phyloP scores from a whole-genome alignment of 2,329 filamentous ascomycete species.

The Ciborinia camelliae region DNA sequence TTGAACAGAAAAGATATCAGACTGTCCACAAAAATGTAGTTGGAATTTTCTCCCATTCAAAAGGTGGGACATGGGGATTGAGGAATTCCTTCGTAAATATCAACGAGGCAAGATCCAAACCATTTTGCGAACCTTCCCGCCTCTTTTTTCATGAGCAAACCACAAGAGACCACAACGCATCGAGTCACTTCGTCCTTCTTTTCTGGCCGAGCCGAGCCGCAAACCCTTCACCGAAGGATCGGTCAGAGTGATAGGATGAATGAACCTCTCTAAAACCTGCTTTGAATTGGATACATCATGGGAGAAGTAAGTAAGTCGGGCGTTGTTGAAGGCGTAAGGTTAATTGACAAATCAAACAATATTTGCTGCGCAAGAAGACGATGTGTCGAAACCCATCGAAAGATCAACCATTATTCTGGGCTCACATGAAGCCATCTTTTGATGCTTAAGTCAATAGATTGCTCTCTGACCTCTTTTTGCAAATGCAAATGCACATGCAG shows the following conservation, averaged over 20 bases:
- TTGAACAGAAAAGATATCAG: background rate
- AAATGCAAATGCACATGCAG: constrained; percentile 16
- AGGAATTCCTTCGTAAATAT: background rate
- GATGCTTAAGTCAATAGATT: background rate
- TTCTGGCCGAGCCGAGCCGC: background rate
- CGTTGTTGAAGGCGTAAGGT: background rate
- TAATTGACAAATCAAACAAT: constrained; percentile 6
- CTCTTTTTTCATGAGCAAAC: constrained; percentile 9
- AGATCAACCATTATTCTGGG: background rate
- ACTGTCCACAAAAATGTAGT: background rate
- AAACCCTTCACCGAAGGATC: background rate
- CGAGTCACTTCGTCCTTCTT: background rate
- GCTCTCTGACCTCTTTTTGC: constrained; percentile 9
- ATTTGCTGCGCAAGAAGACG: background rate
- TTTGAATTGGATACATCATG: constrained; percentile 1
- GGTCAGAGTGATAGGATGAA: background rate
- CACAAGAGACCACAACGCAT: constrained; percentile 7
- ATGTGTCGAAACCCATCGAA: constrained; percentile 6
- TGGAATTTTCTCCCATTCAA: background rate
- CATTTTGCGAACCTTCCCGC: constrained; percentile 8
- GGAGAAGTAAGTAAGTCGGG: background rate
- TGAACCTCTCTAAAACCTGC: background rate
- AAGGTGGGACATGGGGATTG: background rate
- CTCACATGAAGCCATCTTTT: constrained; percentile 8
- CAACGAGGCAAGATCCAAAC: constrained; percentile 11